A percentile compares a stretch with the other conserved stretches of the same genome.
Evolutionary conservation across 768 basidiomycete genomes (phyloP).

Genomic region (Suillus luteus): DNA sequence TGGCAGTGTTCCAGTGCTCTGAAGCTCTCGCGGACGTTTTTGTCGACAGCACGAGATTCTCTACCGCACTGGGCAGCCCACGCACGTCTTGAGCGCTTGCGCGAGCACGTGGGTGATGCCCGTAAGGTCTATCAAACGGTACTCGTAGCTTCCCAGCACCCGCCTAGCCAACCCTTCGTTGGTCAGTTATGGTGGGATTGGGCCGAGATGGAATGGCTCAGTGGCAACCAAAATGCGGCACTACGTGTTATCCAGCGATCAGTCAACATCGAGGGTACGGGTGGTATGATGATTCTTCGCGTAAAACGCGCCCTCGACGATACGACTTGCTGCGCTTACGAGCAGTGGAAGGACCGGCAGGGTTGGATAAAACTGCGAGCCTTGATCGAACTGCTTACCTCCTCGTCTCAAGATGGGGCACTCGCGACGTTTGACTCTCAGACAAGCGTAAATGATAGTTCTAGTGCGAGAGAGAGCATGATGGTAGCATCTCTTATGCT

Average conservation of each 20-base stretch:
- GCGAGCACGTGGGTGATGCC: slow-evolving; percentile 66
- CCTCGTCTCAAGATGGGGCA: slow-evolving; percentile 42
- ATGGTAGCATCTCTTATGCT: slow-evolving; percentile 56
- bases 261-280: slow-evolving; percentile 51
- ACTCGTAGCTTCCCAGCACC: slow-evolving; percentile 47
- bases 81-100: slow-evolving; percentile 68
- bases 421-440: slow-evolving; percentile 40
- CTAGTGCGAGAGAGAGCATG: slow-evolving; percentile 48
- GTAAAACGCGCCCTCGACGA: slow-evolving; percentile 67
- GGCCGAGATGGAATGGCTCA: slow-evolving; percentile 84
- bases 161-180: slow-evolving; percentile 36
- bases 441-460: slow-evolving; percentile 19
- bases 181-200: slow-evolving; percentile 77
- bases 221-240: slow-evolving; percentile 49
- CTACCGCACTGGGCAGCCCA: slow-evolving; percentile 73
- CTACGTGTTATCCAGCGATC: slow-evolving; percentile 56
- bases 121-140: slow-evolving; percentile 78
- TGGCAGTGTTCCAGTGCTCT: slow-evolving; percentile 49
- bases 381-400: slow-evolving; percentile 62
- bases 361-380: slow-evolving; percentile 68
- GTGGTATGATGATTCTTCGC: slow-evolving; percentile 58
- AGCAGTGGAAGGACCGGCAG: slow-evolving; percentile 57
- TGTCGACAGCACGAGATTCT: slow-evolving; percentile 59
- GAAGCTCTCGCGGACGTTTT: slow-evolving; percentile 65
- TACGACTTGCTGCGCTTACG: slow-evolving; percentile 32